Percentiles rank a stretch among this genome's conserved stretches.
Conservation (phyloP, 805 yeast species). For the Vanderwaltozyma verrucispora region DNA sequence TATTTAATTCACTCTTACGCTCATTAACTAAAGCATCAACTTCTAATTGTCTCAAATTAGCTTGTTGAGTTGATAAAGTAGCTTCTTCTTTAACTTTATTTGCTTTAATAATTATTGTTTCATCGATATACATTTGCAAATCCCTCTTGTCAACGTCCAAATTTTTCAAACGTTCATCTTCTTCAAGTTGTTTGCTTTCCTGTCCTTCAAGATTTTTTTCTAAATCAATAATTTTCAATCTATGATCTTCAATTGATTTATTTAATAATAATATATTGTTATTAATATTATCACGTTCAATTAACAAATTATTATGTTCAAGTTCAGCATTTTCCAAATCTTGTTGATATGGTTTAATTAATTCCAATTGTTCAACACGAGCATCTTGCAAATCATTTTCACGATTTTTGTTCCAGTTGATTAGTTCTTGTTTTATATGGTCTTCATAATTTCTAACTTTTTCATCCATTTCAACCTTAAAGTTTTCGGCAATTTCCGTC, state of each 20-base stretch:
- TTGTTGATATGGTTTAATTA: constrained; percentile 35
- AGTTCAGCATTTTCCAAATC: constrained; percentile 34
- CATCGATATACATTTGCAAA: constrained; percentile 14
- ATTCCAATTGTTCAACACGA: constrained; percentile 24
- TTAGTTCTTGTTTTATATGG: constrained; percentile 15
- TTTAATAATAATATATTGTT: constrained; percentile 36
- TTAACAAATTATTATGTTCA: constrained; percentile 24
- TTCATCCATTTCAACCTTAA: constrained; percentile 22
- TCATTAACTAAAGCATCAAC: constrained; percentile 30
- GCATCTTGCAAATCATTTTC: constrained; percentile 23
- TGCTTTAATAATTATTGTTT: constrained; percentile 17
- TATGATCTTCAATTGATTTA: constrained; percentile 27
- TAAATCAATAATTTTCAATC: constrained; percentile 26
- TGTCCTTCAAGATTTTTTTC: constrained; percentile 26
- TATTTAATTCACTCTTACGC: constrained; percentile 29
- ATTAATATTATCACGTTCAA: constrained; percentile 29
- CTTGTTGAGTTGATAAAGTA: constrained; percentile 25
- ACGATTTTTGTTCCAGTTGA: constrained; percentile 20
- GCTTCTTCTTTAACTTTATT: constrained; percentile 31
- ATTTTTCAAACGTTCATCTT: constrained; percentile 25
- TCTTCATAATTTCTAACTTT: constrained; percentile 10
- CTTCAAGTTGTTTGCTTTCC: constrained; percentile 22
- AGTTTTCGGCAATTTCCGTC: constrained; percentile 27
- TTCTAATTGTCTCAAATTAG: constrained; percentile 30
- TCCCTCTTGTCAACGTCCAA: constrained; percentile 26